Percentiles rank a stretch among this genome's conserved stretches.
Evolutionary conservation across 75 land plant genomes (phyloP).

Genomic region (Ceratopteris richardii): DNA sequence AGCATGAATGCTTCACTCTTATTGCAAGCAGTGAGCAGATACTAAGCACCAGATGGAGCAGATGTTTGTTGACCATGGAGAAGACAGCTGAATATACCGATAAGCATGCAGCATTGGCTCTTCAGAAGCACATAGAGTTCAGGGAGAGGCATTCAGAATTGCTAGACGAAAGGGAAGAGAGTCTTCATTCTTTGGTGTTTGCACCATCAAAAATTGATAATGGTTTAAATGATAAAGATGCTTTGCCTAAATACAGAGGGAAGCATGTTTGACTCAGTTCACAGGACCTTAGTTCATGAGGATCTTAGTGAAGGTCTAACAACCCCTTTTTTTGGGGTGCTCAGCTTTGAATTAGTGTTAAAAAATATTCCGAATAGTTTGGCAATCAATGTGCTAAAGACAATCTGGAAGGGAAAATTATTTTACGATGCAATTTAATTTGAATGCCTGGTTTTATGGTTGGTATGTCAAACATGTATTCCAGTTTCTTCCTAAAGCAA

Average conservation of each 20-base stretch:
- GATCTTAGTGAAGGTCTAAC: no score
- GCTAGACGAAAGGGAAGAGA: constrained; percentile 67
- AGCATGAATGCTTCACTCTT: constrained; percentile 76
- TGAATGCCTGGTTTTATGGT: no score
- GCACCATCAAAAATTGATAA: constrained; percentile 24
- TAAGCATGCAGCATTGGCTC: constrained; percentile 53
- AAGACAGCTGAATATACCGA: constrained; percentile 58
- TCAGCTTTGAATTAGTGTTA: no score
- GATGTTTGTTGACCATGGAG: constrained; percentile 87
- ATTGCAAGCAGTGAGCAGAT: constrained; percentile 74
- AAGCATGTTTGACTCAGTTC: constrained; percentile 52
- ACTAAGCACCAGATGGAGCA: constrained; percentile 73
- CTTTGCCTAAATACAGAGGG: constrained; percentile 84
- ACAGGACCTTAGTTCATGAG: background rate
- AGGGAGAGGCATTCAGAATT: constrained; percentile 77
- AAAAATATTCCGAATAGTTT: no score
- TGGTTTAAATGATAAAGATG: constrained; percentile 34
- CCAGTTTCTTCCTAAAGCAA: no score
- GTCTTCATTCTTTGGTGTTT: constrained; percentile 70
- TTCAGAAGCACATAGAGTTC: constrained; percentile 59
- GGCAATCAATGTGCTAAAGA: no score
- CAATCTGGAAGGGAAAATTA: no score
- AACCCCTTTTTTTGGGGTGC: no score
- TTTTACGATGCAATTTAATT: no score
- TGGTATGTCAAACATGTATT: no score